phyloP scores from a whole-genome alignment of 1,139 yeast genomes.

The Sugiyamaella grinbergsii region DNA sequence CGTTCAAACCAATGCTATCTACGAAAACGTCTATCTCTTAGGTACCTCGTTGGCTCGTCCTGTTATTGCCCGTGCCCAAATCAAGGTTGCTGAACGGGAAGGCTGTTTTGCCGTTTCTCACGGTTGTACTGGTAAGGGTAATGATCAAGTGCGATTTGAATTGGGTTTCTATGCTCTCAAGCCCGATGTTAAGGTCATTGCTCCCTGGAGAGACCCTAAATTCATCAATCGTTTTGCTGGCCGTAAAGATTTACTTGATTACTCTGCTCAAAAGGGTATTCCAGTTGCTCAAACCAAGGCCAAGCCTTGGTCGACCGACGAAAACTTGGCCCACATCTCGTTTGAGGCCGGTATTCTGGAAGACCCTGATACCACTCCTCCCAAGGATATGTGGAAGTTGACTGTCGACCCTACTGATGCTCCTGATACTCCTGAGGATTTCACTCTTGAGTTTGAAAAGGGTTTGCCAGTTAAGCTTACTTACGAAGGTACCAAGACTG shows the following conservation, averaged over 20 bases:
- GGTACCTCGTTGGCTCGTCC: slow-evolving; percentile 99
- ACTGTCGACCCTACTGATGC: slow-evolving; percentile 96
- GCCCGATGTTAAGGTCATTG: slow-evolving; percentile 95
- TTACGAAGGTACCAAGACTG: slow-evolving; percentile 59
- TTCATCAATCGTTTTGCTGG: slow-evolving; percentile 97
- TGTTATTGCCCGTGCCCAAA: slow-evolving; percentile 97
- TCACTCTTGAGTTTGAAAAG: slow-evolving; percentile 76
- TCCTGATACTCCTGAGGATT: slow-evolving; percentile 88
- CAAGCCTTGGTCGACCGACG: slow-evolving; percentile 99
- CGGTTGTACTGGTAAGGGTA: slow-evolving; percentile 99
- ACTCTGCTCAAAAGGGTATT: slow-evolving; percentile 86
- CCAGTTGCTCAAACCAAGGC: slow-evolving; percentile 97
- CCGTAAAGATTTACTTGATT: slow-evolving; percentile 90
- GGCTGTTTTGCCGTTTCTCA: slow-evolving; percentile 98
- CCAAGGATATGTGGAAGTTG: slow-evolving; percentile 99
- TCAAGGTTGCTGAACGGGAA: slow-evolving; percentile 92
- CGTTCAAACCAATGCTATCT: slow-evolving; percentile 93
- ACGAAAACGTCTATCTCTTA: slow-evolving; percentile 92
- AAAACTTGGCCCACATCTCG: slow-evolving; percentile 97
- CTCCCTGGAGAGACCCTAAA: slow-evolving; percentile 98
- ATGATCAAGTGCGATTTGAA: slow-evolving; percentile 98
- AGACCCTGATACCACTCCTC: slow-evolving; percentile 98
- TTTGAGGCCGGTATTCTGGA: slow-evolving; percentile 98
- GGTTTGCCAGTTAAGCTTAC: slow-evolving; percentile 86
- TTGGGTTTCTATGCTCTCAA: slow-evolving; percentile 94